A percentile compares a stretch with the other conserved stretches of the same genome.
Evolutionary conservation across 23 red algal genomes (phyloP).

Genomic region (Cyanidiococcus yangmingshanensis): DNA sequence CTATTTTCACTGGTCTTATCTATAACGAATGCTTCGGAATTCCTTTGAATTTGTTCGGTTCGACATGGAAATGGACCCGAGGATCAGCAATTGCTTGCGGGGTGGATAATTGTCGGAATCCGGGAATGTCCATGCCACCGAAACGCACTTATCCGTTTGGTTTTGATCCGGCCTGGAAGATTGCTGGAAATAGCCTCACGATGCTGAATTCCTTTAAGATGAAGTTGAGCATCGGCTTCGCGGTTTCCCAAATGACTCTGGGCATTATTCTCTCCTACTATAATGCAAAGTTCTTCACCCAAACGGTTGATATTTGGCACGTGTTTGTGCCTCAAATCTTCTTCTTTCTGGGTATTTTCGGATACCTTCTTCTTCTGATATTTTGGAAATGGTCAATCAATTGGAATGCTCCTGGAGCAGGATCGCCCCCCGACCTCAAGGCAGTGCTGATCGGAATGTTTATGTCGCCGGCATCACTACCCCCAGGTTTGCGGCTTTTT

Average conservation of each 20-base stretch:
- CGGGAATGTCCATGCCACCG: conserved; percentile 58
- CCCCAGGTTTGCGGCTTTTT: conserved; percentile 52
- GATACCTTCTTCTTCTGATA: conserved; percentile 89
- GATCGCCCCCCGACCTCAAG: conserved; percentile 92
- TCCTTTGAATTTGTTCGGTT: conserved; percentile 80
- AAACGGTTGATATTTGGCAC: conserved; percentile 53
- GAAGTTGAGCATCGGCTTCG: conserved; percentile 88
- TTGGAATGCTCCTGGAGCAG: conserved; percentile 52
- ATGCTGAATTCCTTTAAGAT: conserved; percentile 99
- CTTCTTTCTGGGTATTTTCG: conserved; percentile 83
- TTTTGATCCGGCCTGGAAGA: conserved; percentile 94
- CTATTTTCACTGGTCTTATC: conserved; percentile 89
- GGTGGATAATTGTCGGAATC: conserved; percentile 78
- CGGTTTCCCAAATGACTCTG: conserved; percentile 82
- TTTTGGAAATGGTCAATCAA: conserved; percentile 87
- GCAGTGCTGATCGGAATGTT: conserved; percentile 85
- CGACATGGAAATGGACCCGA: conserved; percentile 66
- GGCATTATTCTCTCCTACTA: conserved; percentile 71
- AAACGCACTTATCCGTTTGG: conserved; percentile 78
- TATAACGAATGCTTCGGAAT: conserved; percentile 97
- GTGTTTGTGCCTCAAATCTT: conserved; percentile 95
- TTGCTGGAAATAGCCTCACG: conserved; percentile 61
- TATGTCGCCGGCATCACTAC: conserved; percentile 76
- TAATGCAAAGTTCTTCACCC: conserved; percentile 69
- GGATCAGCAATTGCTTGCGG: conserved; percentile 74